phyloP scores from a whole-genome alignment of 164 flowering plant genomes.

The Piper longum region DNA sequence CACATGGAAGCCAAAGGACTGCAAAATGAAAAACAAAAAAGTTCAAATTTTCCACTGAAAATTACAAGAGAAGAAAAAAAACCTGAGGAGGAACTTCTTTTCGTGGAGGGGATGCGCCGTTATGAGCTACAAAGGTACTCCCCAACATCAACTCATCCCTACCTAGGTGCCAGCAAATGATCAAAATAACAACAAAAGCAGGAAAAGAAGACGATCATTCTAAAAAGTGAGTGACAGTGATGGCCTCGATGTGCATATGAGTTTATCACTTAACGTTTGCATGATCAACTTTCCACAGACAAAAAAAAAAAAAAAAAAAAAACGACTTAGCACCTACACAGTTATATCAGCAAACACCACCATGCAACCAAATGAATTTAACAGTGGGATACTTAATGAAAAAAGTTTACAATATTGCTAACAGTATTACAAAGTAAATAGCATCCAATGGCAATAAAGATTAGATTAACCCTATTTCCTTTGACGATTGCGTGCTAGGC shows the following conservation, averaged over 20 bases:
- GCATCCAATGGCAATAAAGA: no score
- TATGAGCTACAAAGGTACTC: conserved; percentile 42
- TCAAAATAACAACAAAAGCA: not conserved
- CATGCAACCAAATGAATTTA: no score
- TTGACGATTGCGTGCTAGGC: no score
- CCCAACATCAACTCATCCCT: conserved; percentile 83
- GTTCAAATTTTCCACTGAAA: not conserved
- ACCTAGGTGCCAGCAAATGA: conserved; percentile 26
- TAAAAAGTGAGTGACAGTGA: not conserved
- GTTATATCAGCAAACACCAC: no score
- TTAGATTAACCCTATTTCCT: no score
- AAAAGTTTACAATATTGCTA: no score
- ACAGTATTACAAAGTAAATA: no score
- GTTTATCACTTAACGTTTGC: not conserved
- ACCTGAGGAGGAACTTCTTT: conserved; percentile 92
- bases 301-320: no score
- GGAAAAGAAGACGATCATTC: not conserved
- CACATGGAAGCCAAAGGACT: not conserved
- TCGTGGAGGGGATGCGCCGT: conserved; percentile 40
- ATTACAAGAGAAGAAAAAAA: conserved; percentile 1
- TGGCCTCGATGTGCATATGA: not conserved
- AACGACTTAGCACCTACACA: no score
- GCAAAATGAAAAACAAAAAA: no score
- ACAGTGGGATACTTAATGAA: no score
- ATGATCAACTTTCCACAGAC: not conserved